Conservation (phyloP, 1,284 basidiomycete genomes). For the Marasmius fiardii region DNA sequence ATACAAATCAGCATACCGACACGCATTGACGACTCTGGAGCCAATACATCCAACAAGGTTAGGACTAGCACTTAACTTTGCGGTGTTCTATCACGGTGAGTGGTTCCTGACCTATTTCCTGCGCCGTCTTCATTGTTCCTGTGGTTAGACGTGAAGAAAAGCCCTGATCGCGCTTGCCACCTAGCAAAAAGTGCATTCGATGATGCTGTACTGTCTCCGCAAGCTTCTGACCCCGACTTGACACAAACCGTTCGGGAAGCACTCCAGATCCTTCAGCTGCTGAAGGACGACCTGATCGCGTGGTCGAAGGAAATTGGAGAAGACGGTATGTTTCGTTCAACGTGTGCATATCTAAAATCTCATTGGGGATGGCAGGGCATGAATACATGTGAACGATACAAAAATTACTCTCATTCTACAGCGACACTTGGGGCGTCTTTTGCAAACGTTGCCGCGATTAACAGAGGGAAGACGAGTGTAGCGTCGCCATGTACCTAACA, state of each 20-base stretch:
- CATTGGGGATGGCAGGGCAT: neutral
- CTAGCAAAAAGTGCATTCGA: conserved; percentile 78
- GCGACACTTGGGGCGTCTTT: conserved; percentile 31
- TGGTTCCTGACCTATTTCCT: neutral
- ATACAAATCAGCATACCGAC: conserved; percentile 66
- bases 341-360: neutral
- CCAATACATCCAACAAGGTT: conserved; percentile 72
- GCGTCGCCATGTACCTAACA: conserved; percentile 71
- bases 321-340: conserved; percentile 22
- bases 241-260: conserved; percentile 55
- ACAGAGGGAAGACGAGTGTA: conserved; percentile 86
- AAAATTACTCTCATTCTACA: neutral
- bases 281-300: conserved; percentile 62
- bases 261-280: conserved; percentile 61
- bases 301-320: conserved; percentile 59
- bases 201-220: conserved; percentile 54
- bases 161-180: conserved; percentile 90
- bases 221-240: conserved; percentile 28
- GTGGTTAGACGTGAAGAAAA: conserved; percentile 72
- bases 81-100: conserved; percentile 88
- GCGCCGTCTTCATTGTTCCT: neutral
- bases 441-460: conserved; percentile 87
- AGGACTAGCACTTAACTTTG: conserved; percentile 93
- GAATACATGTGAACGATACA: neutral
- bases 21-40: conserved; percentile 53